These are phyloP conservation scores for Talaromyces sp. DNA, from an alignment of 2,329 filamentous ascomycete genomes.

Conservation along the genomic window DNA sequence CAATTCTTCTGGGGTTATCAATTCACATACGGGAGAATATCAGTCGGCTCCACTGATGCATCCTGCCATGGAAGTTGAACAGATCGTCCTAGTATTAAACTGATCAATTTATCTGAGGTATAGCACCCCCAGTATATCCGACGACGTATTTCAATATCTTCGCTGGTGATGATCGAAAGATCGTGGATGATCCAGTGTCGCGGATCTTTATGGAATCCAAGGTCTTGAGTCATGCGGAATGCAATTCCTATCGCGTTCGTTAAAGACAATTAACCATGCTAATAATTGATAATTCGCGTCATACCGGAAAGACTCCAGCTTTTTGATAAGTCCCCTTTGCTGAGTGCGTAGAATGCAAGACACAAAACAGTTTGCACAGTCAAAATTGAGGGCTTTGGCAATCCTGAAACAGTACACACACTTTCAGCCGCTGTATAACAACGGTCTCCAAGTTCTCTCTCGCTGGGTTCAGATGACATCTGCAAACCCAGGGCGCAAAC, in stretches of 20 bases:
- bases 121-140: background rate
- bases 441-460: background rate
- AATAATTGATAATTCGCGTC: too few species aligned
- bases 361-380: background rate
- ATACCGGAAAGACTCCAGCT: background rate
- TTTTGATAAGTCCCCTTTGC: background rate
- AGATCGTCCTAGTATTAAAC: background rate
- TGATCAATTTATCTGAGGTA: background rate
- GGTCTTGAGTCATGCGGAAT: background rate
- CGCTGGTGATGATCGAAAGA: background rate
- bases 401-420: background rate
- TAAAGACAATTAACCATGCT: too few species aligned
- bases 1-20: background rate
- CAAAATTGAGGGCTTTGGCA: background rate
- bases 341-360: background rate
- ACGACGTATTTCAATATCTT: background rate
- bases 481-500: background rate
- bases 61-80: background rate
- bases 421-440: background rate
- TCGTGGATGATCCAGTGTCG: background rate
- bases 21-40: background rate
- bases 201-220: background rate
- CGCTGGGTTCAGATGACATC: background rate
- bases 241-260: background rate
- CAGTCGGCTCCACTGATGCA: background rate